These are phyloP conservation scores for Mrakia gelida DNA, from an alignment of 768 basidiomycete species.

Conservation along the genomic window DNA sequence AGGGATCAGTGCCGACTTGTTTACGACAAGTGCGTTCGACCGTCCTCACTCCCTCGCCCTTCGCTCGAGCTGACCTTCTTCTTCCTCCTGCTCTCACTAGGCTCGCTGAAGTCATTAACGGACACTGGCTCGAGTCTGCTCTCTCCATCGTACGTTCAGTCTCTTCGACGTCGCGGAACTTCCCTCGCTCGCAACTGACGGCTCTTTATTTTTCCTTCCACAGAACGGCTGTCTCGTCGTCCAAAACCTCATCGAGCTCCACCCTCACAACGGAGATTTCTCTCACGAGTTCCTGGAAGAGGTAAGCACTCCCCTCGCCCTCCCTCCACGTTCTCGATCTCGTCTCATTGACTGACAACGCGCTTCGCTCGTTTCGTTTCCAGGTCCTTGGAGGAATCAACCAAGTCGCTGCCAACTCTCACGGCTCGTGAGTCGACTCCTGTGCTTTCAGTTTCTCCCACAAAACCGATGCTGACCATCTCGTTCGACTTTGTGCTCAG, in stretches of 20 bases:
- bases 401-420: slow-evolving; percentile 1
- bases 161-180: too few species aligned
- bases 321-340: background rate
- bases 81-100: background rate
- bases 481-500: background rate
- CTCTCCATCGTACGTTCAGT: background rate
- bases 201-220: too few species aligned
- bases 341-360: background rate
- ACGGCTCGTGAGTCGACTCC: background rate
- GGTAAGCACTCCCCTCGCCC: background rate
- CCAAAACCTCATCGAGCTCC: slow-evolving; percentile 18
- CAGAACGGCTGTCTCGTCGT: slow-evolving; percentile 17
- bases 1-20: slow-evolving; percentile 8
- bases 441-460: background rate
- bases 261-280: background rate
- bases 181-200: too few species aligned
- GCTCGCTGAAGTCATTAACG: slow-evolving; percentile 12
- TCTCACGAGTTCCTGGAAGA: background rate
- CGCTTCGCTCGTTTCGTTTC: background rate
- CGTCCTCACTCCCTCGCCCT: background rate
- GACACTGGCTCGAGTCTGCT: slow-evolving; percentile 11
- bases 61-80: background rate
- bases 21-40: background rate
- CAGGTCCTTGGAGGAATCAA: slow-evolving; percentile 2
- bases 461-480: background rate